A percentile compares a stretch with the other conserved stretches of the same genome.
These are phyloP conservation scores for Penicillium lividum DNA, from an alignment of 495 filamentous ascomycete species.

Conservation along the genomic window DNA sequence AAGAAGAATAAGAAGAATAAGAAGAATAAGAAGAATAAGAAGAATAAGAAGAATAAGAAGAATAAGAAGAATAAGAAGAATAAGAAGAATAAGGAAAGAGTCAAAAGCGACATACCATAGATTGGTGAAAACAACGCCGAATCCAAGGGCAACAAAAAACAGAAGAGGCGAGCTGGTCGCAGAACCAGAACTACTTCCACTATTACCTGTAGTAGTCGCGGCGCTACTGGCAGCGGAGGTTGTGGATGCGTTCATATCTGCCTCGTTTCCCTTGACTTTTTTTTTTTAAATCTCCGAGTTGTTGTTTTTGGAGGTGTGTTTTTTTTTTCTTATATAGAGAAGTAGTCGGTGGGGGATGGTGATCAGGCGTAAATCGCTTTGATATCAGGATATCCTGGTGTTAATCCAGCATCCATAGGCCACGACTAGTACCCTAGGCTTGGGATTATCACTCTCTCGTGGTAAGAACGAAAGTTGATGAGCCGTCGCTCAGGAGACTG, in stretches of 20 bases:
- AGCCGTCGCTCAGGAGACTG: constrained; percentile 4
- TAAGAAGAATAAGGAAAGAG: constrained; percentile 7
- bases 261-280: neutral
- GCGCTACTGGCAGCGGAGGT: constrained; percentile 24
- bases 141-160: constrained; percentile 96
- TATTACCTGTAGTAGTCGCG: constrained; percentile 23
- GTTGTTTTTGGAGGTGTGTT: neutral
- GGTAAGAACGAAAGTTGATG: neutral
- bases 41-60: no score
- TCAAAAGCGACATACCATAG: constrained; percentile 67
- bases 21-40: no score
- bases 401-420: neutral
- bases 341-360: neutral
- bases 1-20: neutral
- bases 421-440: neutral
- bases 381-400: neutral
- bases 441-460: neutral
- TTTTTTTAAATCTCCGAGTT: no score
- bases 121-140: constrained; percentile 98
- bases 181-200: constrained; percentile 10
- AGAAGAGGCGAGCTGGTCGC: constrained; percentile 83
- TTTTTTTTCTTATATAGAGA: neutral
- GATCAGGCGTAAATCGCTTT: neutral
- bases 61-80: no score
- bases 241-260: constrained; percentile 22